phyloP scores from a whole-genome alignment of 163 green algal species.

The Smithsoniella earleae region DNA sequence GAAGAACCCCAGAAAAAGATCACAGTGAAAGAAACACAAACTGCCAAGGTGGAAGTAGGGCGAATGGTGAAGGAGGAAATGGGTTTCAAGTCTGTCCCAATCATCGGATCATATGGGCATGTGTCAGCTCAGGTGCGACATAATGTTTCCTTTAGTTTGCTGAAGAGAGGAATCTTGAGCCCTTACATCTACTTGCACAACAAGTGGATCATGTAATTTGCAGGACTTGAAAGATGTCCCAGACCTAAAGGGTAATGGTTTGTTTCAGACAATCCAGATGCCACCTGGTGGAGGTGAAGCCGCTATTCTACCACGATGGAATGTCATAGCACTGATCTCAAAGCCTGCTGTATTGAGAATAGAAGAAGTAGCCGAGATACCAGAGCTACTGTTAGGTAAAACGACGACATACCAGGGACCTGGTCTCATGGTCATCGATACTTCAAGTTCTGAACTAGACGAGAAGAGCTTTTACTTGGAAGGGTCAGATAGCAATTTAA shows the following conservation, averaged over 20 bases:
- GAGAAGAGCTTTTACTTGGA: background rate
- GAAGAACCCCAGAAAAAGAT: background rate
- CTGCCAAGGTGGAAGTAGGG: conserved; percentile 3
- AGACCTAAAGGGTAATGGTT: background rate
- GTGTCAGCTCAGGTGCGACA: conserved; percentile 25
- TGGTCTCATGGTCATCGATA: background rate
- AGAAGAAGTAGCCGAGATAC: background rate
- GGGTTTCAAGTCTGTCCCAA: conserved; percentile 45
- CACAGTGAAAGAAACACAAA: background rate
- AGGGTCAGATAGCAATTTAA: background rate
- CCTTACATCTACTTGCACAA: no score
- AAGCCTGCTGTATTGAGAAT: conserved; percentile 10
- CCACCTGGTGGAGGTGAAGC: background rate
- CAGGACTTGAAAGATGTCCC: background rate
- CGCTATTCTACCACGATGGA: conserved; percentile 7
- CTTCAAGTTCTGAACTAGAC: no score
- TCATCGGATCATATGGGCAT: conserved; percentile 41
- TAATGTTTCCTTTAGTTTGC: no score
- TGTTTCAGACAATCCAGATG: conserved; percentile 20
- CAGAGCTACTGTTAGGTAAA: background rate
- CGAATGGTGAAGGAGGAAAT: conserved; percentile 60
- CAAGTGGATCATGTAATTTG: no score
- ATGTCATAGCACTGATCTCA: background rate
- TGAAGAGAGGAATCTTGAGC: no score
- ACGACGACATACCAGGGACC: background rate